Base-by-base conservation (phyloP, 768 basidiomycete genomes). In the Lactarius trivialis region DNA sequence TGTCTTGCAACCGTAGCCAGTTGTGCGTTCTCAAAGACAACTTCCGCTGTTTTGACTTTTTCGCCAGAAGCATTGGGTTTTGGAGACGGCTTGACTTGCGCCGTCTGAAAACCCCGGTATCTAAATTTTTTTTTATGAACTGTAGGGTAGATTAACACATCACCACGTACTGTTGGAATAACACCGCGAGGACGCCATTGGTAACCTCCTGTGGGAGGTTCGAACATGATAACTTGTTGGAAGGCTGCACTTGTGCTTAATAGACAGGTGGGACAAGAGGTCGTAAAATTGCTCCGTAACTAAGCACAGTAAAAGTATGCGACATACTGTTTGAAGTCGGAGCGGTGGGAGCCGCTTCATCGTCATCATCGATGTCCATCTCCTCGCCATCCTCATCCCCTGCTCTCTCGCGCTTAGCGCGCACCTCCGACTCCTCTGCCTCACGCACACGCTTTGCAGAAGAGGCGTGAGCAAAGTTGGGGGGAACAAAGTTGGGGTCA, bases 291-390 rank as follows among this genome's bases (percentile, higher is more conserved):
- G 32, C 52, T 60, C 28, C 15, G 39, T 61, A 32, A 63, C 45
- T 51, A 49, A 33, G 48, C 41, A 30, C 39, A 41, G 50, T 49
- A 55, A 56, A 21, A 43, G 60, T 60, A 57, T 60, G 69, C 65
- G 69, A 78, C 82, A 72, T 79, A 85, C 83, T 81, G 67, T 76
- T 68, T n/a, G 62, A 60, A 67, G 75, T 72, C 54, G 62, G 54
- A 32, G 37, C 54, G 17, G 63, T 48, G 55, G 57, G 43, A 36
- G 21, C 75, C 39, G 76, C 71, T 58, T 89, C 86, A 51, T 91
- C 88, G 52, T 97, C 93, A 55, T 94, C 92, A 63, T 94, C 93
- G 70, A 93, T 91, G 76, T 96, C 93, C 88, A 95, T 95, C 76
- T 93, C 91, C 71, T 89, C 89, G 58, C 85, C 93, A 65, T 91